phyloP scores from a whole-genome alignment of 495 filamentous ascomycete species.

The Penicillium crystallinum region DNA sequence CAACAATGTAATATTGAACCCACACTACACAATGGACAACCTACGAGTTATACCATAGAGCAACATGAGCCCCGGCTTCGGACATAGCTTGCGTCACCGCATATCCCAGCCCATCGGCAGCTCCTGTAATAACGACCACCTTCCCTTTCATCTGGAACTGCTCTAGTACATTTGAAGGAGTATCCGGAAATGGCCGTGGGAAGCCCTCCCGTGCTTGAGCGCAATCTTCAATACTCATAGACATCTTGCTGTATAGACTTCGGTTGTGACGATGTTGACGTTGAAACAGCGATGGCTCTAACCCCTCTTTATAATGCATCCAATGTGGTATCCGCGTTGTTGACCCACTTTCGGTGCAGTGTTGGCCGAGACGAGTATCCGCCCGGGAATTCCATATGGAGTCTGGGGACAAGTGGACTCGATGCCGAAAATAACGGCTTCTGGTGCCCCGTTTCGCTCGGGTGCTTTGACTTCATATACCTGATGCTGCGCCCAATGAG shows the following conservation, averaged over 20 bases:
- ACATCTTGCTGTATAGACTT: slow-evolving; percentile 33
- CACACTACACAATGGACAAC: slow-evolving; percentile 3
- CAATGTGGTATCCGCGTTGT: neutral
- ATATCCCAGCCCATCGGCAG: slow-evolving; percentile 33
- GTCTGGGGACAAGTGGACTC: too few relatives aligned
- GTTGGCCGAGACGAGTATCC: neutral
- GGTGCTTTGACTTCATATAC: too few relatives aligned
- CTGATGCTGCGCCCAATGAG: too few relatives aligned
- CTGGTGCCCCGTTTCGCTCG: too few relatives aligned
- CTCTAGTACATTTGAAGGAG: slow-evolving; percentile 39
- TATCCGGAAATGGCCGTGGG: slow-evolving; percentile 37
- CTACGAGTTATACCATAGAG: slow-evolving; percentile 39
- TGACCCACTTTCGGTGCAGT: slow-evolving; percentile 6
- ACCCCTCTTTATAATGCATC: neutral
- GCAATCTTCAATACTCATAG: slow-evolving; percentile 41
- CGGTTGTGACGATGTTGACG: neutral
- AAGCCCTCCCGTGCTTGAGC: slow-evolving; percentile 30
- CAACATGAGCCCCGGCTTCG: slow-evolving; percentile 29
- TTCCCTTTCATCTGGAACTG: slow-evolving; percentile 40
- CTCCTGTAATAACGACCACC: slow-evolving; percentile 32
- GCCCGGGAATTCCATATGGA: neutral
- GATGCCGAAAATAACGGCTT: too few relatives aligned
- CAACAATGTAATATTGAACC: neutral
- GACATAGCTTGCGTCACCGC: slow-evolving; percentile 33
- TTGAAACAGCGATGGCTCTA: neutral